Conservation (phyloP, 2,329 filamentous ascomycete species). For the Exophiala lecanii-corni region DNA sequence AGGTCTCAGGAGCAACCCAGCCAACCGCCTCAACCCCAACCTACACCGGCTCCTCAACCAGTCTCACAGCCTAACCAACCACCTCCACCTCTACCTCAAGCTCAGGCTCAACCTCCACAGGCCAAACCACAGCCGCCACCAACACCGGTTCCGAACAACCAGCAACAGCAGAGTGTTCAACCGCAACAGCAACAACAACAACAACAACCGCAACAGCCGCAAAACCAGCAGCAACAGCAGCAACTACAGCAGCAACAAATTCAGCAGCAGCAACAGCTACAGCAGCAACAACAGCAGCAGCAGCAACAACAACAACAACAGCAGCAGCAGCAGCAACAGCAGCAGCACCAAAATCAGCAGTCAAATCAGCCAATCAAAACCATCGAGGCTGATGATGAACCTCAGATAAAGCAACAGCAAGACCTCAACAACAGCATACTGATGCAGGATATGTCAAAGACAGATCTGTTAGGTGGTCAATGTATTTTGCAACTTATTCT, state of each 20-base stretch:
- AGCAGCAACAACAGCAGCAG: slow-evolving; percentile 27
- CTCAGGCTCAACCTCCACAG: slow-evolving; percentile 34
- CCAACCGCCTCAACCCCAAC: slow-evolving; percentile 44
- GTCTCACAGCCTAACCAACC: slow-evolving; percentile 32
- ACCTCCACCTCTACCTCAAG: slow-evolving; percentile 32
- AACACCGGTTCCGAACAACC: slow-evolving; percentile 35
- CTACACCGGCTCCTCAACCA: slow-evolving; percentile 36
- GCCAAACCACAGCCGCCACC: slow-evolving; percentile 33
- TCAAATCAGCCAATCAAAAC: slow-evolving; percentile 25
- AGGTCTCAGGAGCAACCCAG: slow-evolving; percentile 39
- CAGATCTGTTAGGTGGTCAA: slow-evolving; percentile 34
- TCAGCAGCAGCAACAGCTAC: slow-evolving; percentile 32
- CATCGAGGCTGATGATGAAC: slow-evolving; percentile 36
- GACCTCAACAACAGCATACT: slow-evolving; percentile 38
- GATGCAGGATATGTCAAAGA: slow-evolving; percentile 34
- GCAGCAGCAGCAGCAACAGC: slow-evolving; percentile 32
- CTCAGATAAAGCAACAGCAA: slow-evolving; percentile 31
- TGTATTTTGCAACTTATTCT: slow-evolving; percentile 51
- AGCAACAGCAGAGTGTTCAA: slow-evolving; percentile 28
- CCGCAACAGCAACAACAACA: slow-evolving; percentile 29
- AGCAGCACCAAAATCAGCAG: slow-evolving; percentile 29
- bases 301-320: slow-evolving; percentile 36
- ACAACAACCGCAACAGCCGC: slow-evolving; percentile 31
- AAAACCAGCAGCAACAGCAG: slow-evolving; percentile 30
- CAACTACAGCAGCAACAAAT: slow-evolving; percentile 32